These are phyloP conservation scores for Maudiozyma barnettii DNA, from an alignment of 805 yeast species.

Conservation along the genomic window DNA sequence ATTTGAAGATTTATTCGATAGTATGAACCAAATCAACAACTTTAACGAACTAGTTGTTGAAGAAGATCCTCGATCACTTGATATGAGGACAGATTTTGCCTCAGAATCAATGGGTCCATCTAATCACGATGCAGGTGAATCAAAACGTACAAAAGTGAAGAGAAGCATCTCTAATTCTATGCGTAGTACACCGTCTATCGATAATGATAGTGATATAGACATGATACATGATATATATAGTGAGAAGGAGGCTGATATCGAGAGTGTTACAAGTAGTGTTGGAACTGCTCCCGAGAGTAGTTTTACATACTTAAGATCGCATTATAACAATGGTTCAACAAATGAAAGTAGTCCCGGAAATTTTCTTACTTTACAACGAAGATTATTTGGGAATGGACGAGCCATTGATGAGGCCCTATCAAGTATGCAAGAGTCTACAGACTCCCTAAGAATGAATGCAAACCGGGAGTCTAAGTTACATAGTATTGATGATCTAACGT, in stretches of 20 bases:
- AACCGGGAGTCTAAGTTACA: neutral
- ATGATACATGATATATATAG: slow-evolving; percentile 16
- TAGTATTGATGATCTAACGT: slow-evolving; percentile 2
- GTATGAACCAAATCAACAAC: slow-evolving; percentile 18
- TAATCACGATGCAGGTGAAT: neutral
- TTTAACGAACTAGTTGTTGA: slow-evolving; percentile 7
- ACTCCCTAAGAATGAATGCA: neutral
- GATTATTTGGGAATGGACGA: neutral
- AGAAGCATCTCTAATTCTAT: neutral
- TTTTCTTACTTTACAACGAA: neutral
- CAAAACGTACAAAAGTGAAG: neutral
- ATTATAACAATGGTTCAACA: neutral
- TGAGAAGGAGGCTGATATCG: slow-evolving; percentile 13
- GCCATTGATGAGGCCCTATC: neutral
- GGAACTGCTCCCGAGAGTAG: slow-evolving; percentile 11
- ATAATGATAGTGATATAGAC: slow-evolving; percentile 18
- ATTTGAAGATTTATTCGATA: slow-evolving; percentile 16
- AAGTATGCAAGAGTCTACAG: neutral
- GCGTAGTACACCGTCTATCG: neutral
- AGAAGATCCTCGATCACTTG: neutral
- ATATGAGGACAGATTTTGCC: neutral
- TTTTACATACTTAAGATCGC: neutral
- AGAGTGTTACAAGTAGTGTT: slow-evolving; percentile 24
- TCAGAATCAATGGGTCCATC: neutral
- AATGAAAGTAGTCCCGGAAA: neutral